Base-by-base conservation (phyloP, 2,329 filamentous ascomycete genomes). In the Arthrobotrys megalospora region DNA sequence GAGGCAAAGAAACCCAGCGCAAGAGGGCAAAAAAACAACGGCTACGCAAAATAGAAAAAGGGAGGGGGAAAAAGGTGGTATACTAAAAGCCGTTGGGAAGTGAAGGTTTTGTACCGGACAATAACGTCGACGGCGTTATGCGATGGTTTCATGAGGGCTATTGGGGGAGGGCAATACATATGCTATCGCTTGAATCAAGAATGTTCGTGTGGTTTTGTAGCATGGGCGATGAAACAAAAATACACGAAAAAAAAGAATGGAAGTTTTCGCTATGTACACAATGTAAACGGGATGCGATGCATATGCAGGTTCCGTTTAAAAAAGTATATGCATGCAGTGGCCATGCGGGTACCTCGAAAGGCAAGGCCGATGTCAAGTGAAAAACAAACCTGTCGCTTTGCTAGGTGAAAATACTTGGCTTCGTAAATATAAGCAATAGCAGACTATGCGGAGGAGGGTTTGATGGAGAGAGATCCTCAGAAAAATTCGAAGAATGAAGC, bases 231-330 rank as follows among this genome's bases (percentile, higher is more conserved):
- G 21, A 60, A 28, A 60, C 55, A 60, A 72, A 72, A 28, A 52
- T 47, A 63, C 66, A 70, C 50, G 2, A 38, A 6, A 52, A 47
- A 60, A 67, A 68, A 47, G 71, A 76, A 68, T 48, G 53, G 67
- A 53, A 65, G 50, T 55, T 64, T 76, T 69, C 64, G 64, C 71
- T 76, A 76, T 76, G 53, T 76, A 76, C 63, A 76, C 50, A 60
- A 60, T 62, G 53, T 50, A 45, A 60, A 48, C 64, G 60, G 71
- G 28, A 68, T 50, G 36, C 34, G 21, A 50, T 76, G 72, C 72
- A 67, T 52, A 76, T 50, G 62, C 69, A 36, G 64, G 14, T 28
- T 34, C 32, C 19, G 47, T 65, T 43, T 24, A 32, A 36, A 47
- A 24, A 28, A 28, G 24, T 19, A 36, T 60, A 60, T 60, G 60